These are phyloP conservation scores for Pythium monospermum DNA, from an alignment of 352 stramenopile genomes.

Conservation along the genomic window DNA sequence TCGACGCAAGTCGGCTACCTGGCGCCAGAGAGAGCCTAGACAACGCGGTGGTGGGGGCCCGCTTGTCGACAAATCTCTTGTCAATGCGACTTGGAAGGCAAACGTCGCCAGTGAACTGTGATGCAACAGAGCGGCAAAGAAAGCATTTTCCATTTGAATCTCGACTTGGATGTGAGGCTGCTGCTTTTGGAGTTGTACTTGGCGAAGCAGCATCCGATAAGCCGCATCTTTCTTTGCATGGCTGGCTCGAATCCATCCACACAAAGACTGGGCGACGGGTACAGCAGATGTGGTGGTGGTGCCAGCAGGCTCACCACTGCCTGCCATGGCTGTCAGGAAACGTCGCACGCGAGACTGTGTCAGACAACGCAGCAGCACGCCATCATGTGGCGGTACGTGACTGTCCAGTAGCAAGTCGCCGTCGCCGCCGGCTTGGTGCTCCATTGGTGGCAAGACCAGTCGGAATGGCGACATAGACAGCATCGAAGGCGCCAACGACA, in stretches of 20 bases:
- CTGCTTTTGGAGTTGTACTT: slow-evolving; percentile 22
- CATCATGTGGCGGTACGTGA: background rate
- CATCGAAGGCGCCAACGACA: background rate
- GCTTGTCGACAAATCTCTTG: background rate
- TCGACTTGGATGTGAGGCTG: slow-evolving; percentile 4
- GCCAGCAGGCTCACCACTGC: background rate
- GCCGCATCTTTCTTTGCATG: slow-evolving; percentile 46
- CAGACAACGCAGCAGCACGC: background rate
- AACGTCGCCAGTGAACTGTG: slow-evolving; percentile 30
- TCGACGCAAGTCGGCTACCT: slow-evolving; percentile 41
- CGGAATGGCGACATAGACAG: background rate
- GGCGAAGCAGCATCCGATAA: slow-evolving; percentile 67
- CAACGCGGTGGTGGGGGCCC: background rate
- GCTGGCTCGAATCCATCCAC: slow-evolving; percentile 44
- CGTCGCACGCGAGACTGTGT: background rate
- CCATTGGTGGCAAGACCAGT: background rate
- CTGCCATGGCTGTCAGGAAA: background rate
- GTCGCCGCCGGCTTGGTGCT: background rate
- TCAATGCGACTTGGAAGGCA: slow-evolving; percentile 33
- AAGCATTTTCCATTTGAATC: slow-evolving; percentile 35
- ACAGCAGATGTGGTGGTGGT: too few relatives aligned
- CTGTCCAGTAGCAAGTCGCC: too few relatives aligned
- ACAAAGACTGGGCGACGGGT: slow-evolving; percentile 23
- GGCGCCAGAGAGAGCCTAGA: slow-evolving; percentile 40
- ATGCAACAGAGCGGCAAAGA: slow-evolving; percentile 57